Conservation (phyloP, 352 stramenopile genomes). For the Pythium vanterpoolii region DNA sequence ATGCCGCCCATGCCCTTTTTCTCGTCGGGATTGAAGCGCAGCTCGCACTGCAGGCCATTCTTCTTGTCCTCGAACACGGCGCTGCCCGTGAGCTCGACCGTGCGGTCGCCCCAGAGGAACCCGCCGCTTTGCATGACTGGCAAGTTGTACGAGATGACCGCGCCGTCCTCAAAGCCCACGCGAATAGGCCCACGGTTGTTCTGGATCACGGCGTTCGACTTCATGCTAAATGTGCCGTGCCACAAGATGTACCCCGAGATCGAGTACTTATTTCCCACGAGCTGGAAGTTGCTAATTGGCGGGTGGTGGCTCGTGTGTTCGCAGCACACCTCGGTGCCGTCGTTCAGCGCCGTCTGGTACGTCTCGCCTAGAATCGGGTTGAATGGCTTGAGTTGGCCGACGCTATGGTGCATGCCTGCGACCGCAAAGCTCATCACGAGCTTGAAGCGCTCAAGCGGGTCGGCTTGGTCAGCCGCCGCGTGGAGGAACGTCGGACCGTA, state of each 20-base stretch:
- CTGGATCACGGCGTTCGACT: conserved; percentile 82
- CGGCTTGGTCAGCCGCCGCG: conserved; percentile 47
- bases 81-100: conserved; percentile 66
- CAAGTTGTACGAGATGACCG: conserved; percentile 66
- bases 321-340: conserved; percentile 76
- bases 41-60: conserved; percentile 62
- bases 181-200: conserved; percentile 75
- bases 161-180: conserved; percentile 64
- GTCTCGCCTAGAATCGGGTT: conserved; percentile 85
- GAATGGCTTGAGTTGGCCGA: conserved; percentile 83
- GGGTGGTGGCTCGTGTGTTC: conserved; percentile 87
- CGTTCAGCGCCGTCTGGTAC: conserved; percentile 66
- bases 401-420: conserved; percentile 72
- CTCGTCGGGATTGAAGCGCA: conserved; percentile 81
- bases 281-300: conserved; percentile 82
- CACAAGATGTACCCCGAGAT: conserved; percentile 72
- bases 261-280: conserved; percentile 68
- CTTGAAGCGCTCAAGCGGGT: conserved; percentile 77
- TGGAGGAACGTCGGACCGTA: conserved; percentile 79
- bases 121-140: conserved; percentile 73
- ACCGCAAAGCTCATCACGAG: conserved; percentile 77
- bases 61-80: conserved; percentile 79
- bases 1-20: conserved; percentile 87
- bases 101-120: conserved; percentile 79
- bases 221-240: conserved; percentile 78